These are phyloP conservation scores for Colletotrichum liriopes DNA, from an alignment of 2,329 filamentous ascomycete species.

Conservation along the genomic window DNA sequence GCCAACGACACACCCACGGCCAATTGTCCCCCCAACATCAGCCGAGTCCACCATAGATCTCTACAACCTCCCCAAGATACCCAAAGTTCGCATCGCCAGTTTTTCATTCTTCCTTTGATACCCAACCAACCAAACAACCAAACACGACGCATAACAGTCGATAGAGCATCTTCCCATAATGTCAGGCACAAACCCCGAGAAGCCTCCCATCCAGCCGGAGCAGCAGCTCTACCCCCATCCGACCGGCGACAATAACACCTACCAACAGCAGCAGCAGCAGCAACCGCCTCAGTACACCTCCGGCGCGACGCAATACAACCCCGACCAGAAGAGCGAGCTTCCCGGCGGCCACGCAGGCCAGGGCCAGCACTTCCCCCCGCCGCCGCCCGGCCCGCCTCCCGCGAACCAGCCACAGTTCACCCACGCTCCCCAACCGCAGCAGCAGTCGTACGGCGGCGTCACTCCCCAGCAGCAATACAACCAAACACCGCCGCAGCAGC, in stretches of 20 bases:
- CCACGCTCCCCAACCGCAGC: conserved; percentile 31
- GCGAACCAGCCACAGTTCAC: conserved; percentile 36
- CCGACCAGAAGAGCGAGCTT: conserved; percentile 31
- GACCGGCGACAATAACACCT: conserved; percentile 12
- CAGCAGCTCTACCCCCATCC: conserved; percentile 42
- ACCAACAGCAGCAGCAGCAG: conserved; percentile 16
- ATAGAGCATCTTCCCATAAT: conserved; percentile 11
- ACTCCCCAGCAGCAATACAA: conserved; percentile 11
- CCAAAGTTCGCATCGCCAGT: background rate
- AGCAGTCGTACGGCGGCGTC: conserved; percentile 6
- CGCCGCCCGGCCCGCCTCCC: conserved; percentile 38
- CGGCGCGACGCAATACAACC: conserved; percentile 23
- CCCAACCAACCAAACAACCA: background rate
- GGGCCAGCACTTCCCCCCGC: conserved; percentile 42
- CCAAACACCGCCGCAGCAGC: background rate
- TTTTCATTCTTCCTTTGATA: background rate
- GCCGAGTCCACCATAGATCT: background rate
- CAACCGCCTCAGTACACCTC: conserved; percentile 24
- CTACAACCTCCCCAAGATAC: conserved; percentile 3
- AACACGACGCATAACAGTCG: background rate
- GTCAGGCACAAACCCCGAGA: conserved; percentile 41
- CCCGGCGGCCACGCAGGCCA: conserved; percentile 11
- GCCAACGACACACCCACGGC: background rate
- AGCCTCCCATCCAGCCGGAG: conserved; percentile 41
- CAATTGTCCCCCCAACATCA: background rate